Evolutionary conservation across 2,329 filamentous ascomycete genomes (phyloP).

Genomic region (Periglandula ipomoeae): DNA sequence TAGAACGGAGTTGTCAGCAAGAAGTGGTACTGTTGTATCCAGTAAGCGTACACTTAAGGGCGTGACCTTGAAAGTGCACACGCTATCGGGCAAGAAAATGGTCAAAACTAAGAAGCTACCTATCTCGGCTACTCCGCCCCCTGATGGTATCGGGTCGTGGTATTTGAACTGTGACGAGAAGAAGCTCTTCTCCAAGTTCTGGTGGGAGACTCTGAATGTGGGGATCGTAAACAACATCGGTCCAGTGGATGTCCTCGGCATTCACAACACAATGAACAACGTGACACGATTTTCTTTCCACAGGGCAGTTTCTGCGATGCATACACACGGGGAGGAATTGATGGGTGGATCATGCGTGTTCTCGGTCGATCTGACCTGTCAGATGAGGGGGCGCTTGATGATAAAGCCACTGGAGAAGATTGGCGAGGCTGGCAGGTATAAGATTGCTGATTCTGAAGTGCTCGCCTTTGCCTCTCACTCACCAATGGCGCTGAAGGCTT

Average conservation of each 20-base stretch:
- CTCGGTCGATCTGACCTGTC: neutral
- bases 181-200: slow-evolving; percentile 18
- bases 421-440: neutral
- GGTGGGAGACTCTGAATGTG: slow-evolving; percentile 13
- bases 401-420: neutral
- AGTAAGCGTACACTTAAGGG: neutral
- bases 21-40: neutral
- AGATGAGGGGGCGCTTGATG: neutral
- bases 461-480: neutral
- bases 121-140: slow-evolving; percentile 18
- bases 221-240: slow-evolving; percentile 15
- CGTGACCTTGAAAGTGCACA: neutral
- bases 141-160: slow-evolving; percentile 15
- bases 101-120: slow-evolving; percentile 18
- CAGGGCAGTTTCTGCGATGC: neutral
- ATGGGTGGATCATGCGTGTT: neutral
- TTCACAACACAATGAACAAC: neutral
- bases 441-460: neutral
- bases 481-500: neutral
- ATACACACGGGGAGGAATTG: neutral
- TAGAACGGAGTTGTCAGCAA: too few species aligned
- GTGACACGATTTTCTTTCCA: neutral
- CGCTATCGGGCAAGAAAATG: neutral
- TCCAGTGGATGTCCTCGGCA: neutral
- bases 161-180: slow-evolving; percentile 17